Evolutionary conservation across 202 grass and related monocot genomes (phyloP), one percentile per base, ranked within the genome.

Genomic region (Setaria viridis): DNA sequence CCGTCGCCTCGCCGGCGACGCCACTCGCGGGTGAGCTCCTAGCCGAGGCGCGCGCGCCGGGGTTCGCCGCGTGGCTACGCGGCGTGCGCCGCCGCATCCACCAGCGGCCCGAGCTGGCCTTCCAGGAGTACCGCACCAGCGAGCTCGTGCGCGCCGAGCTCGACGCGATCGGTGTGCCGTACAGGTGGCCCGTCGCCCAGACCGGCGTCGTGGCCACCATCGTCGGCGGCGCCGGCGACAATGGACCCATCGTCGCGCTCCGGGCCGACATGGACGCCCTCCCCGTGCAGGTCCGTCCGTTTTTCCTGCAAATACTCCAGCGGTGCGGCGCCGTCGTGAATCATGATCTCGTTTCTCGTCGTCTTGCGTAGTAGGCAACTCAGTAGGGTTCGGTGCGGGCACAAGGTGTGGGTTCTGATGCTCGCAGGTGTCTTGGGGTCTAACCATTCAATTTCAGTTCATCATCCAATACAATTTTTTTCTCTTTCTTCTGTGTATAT

Each of bases 221-320:
- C 20, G 78, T 9, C 2, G 80, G 67, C 4, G 53, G 15, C 59
- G 60, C 6, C 32, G 82, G 2, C 14, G 47, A 4, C 7, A 21
- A 1, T 13, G 65, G 80, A 6, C 84, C 90, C 5, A 21, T 88
- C 60, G 85, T 95, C 30, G 83, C 85, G 1, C 90, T 95, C 49
- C 62, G 90, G 60, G 93, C 85, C 0, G 93, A 95, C 85, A 95
- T 92, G 93, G 93, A 95, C 47, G 90, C 90, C 5, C 88, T 95
- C 77, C 88, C 90, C 4, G 60, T 92, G 51, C 90, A 95, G 85
- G 93, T 95, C 35, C 9, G 62, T 85, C 12, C 43, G 46, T 37
- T 35, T 43, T 6, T 32, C 11, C 12, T 9, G 43, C 69, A 4
- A 2, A 66, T 63, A 8, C 19, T 11, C 7, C 12, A 20, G 48